These are phyloP conservation scores for Blastobotrys aristatus DNA, from an alignment of 1,139 yeast species.

Conservation along the genomic window DNA sequence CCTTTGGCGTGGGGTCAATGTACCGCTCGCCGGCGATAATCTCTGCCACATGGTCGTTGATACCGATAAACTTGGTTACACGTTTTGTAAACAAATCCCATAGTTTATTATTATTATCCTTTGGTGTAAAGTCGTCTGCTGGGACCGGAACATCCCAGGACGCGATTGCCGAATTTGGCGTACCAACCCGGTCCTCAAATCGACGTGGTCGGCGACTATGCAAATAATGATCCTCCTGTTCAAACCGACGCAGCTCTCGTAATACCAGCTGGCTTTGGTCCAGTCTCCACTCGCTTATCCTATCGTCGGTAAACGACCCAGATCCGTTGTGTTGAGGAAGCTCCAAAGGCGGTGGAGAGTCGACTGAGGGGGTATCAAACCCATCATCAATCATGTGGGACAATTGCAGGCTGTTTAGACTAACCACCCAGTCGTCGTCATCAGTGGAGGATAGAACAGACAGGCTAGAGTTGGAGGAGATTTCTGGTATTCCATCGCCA, in stretches of 20 bases:
- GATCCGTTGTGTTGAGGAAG: slow-evolving; percentile 36
- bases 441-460: slow-evolving; percentile 2
- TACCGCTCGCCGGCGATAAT: slow-evolving; percentile 30
- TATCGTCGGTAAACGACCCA: slow-evolving; percentile 35
- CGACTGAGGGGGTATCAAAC: slow-evolving; percentile 2
- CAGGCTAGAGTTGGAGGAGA: slow-evolving; percentile 3
- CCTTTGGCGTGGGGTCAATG: slow-evolving; percentile 17
- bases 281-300: slow-evolving; percentile 39
- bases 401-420: slow-evolving; percentile 5
- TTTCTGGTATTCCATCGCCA: slow-evolving; percentile 9
- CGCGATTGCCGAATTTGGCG: slow-evolving; percentile 14
- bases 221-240: slow-evolving; percentile 10
- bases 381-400: not conserved
- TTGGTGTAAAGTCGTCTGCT: too few species aligned
- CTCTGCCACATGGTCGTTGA: slow-evolving; percentile 33
- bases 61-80: slow-evolving; percentile 27
- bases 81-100: slow-evolving; percentile 22
- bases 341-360: slow-evolving; percentile 27
- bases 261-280: slow-evolving; percentile 35
- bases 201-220: too few species aligned
- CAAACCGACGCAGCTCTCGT: slow-evolving; percentile 31
- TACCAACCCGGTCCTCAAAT: slow-evolving; percentile 4
- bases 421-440: slow-evolving; percentile 10
- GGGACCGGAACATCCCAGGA: slow-evolving; percentile 9
- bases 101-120: slow-evolving; percentile 4